Percentiles rank a stretch among this genome's conserved stretches.
phyloP scores from a whole-genome alignment of 805 yeast genomes.

The Metschnikowia kunwiensis region DNA sequence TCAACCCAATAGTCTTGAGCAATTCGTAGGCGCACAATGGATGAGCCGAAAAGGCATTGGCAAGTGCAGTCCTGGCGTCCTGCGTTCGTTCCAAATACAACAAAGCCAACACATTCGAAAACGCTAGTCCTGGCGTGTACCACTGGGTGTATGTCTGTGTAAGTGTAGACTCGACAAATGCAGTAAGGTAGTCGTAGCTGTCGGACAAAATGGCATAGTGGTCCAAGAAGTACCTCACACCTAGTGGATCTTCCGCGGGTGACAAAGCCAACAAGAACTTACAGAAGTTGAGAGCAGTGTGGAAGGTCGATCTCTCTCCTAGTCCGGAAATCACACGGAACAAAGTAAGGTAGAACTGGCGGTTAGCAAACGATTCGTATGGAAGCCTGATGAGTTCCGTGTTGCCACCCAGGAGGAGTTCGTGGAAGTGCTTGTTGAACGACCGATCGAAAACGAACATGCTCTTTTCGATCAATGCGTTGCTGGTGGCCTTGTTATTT shows the following conservation, averaged over 20 bases:
- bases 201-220: slow-evolving; percentile 66
- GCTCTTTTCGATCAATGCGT: slow-evolving; percentile 72
- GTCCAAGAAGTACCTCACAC: slow-evolving; percentile 80
- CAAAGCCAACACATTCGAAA: slow-evolving; percentile 64
- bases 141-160: slow-evolving; percentile 57
- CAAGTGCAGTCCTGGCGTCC: slow-evolving; percentile 48
- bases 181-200: slow-evolving; percentile 60
- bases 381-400: slow-evolving; percentile 66
- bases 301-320: slow-evolving; percentile 73
- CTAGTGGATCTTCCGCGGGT: slow-evolving; percentile 81
- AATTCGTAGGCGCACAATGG: slow-evolving; percentile 56
- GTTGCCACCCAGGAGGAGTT: slow-evolving; percentile 43
- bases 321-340: slow-evolving; percentile 69
- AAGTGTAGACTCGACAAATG: slow-evolving; percentile 55
- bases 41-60: slow-evolving; percentile 50
- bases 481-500: slow-evolving; percentile 62
- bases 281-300: slow-evolving; percentile 73
- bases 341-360: slow-evolving; percentile 71
- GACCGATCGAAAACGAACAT: slow-evolving; percentile 77
- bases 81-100: slow-evolving; percentile 39
- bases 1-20: slow-evolving; percentile 46
- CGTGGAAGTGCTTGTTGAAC: slow-evolving; percentile 55
- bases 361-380: slow-evolving; percentile 67
- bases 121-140: slow-evolving; percentile 70
- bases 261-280: slow-evolving; percentile 65